These are phyloP conservation scores for Anaeramoeba flamelloides DNA, from an alignment of 78 protist species.

Conservation along the genomic window DNA sequence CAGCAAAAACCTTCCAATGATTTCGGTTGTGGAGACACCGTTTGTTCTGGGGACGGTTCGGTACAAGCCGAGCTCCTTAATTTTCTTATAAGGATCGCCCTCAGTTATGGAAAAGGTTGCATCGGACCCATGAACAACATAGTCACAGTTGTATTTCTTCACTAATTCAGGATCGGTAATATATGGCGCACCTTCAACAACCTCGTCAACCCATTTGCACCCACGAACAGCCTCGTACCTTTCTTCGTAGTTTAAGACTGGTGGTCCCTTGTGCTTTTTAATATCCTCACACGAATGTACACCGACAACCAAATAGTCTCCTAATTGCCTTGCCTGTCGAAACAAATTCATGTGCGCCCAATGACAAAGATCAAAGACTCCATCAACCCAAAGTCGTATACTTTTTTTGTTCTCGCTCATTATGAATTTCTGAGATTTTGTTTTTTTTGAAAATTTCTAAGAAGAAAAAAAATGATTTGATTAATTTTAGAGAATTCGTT, in stretches of 20 bases:
- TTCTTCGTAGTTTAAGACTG: slow-evolving; percentile 72
- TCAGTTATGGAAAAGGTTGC: slow-evolving; percentile 51
- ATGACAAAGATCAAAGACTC: background rate
- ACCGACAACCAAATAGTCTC: slow-evolving; percentile 76
- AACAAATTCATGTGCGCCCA: slow-evolving; percentile 62
- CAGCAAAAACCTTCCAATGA: background rate
- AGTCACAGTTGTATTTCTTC: slow-evolving; percentile 24
- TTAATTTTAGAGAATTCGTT: too few species aligned
- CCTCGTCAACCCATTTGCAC: slow-evolving; percentile 85
- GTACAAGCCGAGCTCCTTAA: slow-evolving; percentile 30
- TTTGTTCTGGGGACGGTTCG: slow-evolving; percentile 54
- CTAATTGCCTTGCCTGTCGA: slow-evolving; percentile 45
- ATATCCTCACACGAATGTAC: slow-evolving; percentile 74
- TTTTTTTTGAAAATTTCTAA: too few species aligned
- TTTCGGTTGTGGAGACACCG: background rate
- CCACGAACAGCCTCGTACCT: slow-evolving; percentile 60
- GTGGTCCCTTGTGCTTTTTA: slow-evolving; percentile 61
- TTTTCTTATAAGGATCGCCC: slow-evolving; percentile 51
- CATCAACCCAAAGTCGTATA: too few species aligned
- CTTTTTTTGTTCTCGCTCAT: too few species aligned
- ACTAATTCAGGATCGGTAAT: slow-evolving; percentile 5
- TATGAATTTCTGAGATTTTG: too few species aligned
- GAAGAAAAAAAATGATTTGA: too few species aligned
- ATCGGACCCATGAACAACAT: slow-evolving; percentile 27
- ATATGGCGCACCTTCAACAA: slow-evolving; percentile 70